Conservation (phyloP, 495 filamentous ascomycete genomes). For the Tuber calosporum region DNA sequence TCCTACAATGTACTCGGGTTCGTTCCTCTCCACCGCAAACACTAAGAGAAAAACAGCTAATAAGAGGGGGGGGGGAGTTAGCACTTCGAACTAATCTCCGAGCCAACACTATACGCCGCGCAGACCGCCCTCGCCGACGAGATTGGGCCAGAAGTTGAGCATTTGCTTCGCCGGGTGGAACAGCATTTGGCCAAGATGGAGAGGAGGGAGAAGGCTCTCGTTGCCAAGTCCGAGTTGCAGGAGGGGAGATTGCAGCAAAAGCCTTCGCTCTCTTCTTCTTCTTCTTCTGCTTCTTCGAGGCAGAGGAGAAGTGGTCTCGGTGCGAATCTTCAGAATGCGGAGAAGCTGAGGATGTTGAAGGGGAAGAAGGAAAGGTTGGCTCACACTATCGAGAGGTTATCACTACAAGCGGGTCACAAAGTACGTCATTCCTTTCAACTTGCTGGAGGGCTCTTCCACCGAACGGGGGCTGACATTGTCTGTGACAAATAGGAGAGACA, state of each 20-base stretch:
- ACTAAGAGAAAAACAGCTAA: neutral
- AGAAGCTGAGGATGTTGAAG: slow-evolving; percentile 57
- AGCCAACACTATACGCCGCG: slow-evolving; percentile 58
- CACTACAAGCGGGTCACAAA: slow-evolving; percentile 51
- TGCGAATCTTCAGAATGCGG: slow-evolving; percentile 49
- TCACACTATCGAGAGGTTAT: slow-evolving; percentile 67
- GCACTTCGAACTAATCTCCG: slow-evolving; percentile 75
- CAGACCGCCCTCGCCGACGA: slow-evolving; percentile 63
- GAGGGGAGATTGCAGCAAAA: slow-evolving; percentile 56
- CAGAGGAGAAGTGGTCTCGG: slow-evolving; percentile 40
- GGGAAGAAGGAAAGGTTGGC: slow-evolving; percentile 70
- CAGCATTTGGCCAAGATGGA: slow-evolving; percentile 66
- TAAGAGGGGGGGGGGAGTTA: slow-evolving; percentile 38
- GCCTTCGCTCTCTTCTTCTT: slow-evolving; percentile 10
- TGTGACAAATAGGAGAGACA: slow-evolving; percentile 53
- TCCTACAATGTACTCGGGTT: slow-evolving; percentile 65
- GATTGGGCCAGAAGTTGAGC: slow-evolving; percentile 65
- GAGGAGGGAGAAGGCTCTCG: slow-evolving; percentile 60
- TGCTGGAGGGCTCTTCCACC: neutral
- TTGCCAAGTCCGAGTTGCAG: slow-evolving; percentile 62
- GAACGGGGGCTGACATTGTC: neutral
- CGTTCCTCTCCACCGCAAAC: slow-evolving; percentile 26
- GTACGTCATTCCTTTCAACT: slow-evolving; percentile 12
- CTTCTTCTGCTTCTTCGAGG: neutral
- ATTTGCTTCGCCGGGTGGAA: slow-evolving; percentile 57